phyloP scores from a whole-genome alignment of 176 grass and related monocot genomes.

The Cenchrus americanus region DNA sequence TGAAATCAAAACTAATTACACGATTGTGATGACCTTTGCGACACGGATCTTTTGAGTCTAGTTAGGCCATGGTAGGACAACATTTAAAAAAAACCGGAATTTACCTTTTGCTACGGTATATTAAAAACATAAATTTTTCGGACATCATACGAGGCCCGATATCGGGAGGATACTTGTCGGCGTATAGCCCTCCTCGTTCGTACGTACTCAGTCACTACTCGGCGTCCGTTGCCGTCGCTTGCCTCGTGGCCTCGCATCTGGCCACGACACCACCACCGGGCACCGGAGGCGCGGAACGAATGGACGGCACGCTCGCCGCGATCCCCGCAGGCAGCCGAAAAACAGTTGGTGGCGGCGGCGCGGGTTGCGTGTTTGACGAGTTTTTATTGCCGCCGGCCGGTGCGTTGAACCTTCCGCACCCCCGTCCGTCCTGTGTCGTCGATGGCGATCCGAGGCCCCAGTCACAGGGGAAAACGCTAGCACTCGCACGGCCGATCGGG shows the following conservation, averaged over 20 bases:
- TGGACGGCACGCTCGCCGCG: slow-evolving; percentile 1
- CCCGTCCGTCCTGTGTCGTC: neutral
- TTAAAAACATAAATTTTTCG: too few species aligned
- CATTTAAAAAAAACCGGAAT: too few species aligned
- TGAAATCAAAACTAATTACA: too few species aligned
- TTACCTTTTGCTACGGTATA: too few species aligned
- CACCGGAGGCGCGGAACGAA: neutral
- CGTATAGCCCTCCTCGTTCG: neutral
- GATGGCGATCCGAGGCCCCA: slow-evolving; percentile 11
- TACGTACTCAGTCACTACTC: neutral
- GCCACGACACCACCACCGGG: neutral
- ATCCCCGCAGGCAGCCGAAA: slow-evolving; percentile 8
- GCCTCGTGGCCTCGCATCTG: neutral
- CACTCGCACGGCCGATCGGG: slow-evolving; percentile 4
- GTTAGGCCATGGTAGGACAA: too few species aligned
- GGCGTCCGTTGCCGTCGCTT: neutral
- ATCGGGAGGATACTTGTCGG: neutral
- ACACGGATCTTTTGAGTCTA: too few species aligned
- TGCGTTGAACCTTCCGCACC: slow-evolving; percentile 32
- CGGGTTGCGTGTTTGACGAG: slow-evolving; percentile 35
- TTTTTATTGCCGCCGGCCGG: neutral
- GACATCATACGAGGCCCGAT: too few species aligned
- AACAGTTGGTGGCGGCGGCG: slow-evolving; percentile 5
- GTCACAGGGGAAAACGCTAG: too few species aligned
- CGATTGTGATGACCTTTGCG: too few species aligned